Percentiles rank a stretch among this genome's conserved stretches.
Conservation (phyloP, 805 yeast genomes). For the Wickerhamomyces ciferrii region DNA sequence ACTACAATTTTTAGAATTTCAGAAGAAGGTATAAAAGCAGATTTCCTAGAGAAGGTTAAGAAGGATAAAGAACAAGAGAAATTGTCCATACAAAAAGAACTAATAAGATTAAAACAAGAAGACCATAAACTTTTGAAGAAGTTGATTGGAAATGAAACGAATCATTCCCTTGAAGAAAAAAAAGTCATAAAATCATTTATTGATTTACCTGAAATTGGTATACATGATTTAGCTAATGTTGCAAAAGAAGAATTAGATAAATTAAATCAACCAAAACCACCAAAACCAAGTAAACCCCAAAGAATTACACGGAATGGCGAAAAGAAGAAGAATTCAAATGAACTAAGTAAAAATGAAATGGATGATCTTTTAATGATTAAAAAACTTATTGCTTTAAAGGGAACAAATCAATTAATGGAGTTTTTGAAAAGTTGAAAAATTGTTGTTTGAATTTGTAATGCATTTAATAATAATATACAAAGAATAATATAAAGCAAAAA, state of each 20-base stretch:
- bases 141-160: slow-evolving; percentile 20
- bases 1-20: slow-evolving; percentile 59
- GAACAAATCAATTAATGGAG: slow-evolving; percentile 55
- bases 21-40: slow-evolving; percentile 62
- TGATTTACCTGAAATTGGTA: slow-evolving; percentile 32
- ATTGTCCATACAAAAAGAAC: slow-evolving; percentile 28
- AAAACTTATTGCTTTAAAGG: slow-evolving; percentile 68
- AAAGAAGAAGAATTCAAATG: too few species aligned
- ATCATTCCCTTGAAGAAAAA: slow-evolving; percentile 22
- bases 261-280: too few species aligned
- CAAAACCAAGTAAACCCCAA: too few species aligned
- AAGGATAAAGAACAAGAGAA: slow-evolving; percentile 24
- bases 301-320: too few species aligned
- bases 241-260: slow-evolving; percentile 24
- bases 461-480: too few species aligned
- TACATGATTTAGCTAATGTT: slow-evolving; percentile 41
- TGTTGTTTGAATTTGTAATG: neutral
- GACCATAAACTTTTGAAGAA: slow-evolving; percentile 31
- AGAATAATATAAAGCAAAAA: too few species aligned
- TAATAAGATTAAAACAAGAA: slow-evolving; percentile 25
- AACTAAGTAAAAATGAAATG: slow-evolving; percentile 1
- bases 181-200: slow-evolving; percentile 27
- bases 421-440: slow-evolving; percentile 43
- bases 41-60: slow-evolving; percentile 56
- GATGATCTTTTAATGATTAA: slow-evolving; percentile 8